Evolutionary conservation across 1,284 basidiomycete genomes (phyloP).

Genomic region (Naganishia sp.): DNA sequence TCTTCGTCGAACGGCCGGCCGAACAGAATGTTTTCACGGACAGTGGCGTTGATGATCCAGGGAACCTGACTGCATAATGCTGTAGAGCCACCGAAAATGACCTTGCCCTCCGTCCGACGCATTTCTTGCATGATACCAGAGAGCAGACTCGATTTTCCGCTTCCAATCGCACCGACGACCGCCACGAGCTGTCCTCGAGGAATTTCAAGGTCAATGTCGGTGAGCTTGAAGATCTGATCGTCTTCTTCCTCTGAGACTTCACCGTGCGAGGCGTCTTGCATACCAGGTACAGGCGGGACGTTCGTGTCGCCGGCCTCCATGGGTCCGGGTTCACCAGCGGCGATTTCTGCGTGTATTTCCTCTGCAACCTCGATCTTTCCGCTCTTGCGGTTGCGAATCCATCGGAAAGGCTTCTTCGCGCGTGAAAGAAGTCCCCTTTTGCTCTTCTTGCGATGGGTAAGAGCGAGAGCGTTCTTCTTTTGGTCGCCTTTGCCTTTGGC

Average conservation of each 20-base stretch:
- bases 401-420: slow-evolving; percentile 31
- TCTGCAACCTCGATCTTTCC: slow-evolving; percentile 40
- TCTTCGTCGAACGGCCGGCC: slow-evolving; percentile 76
- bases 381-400: slow-evolving; percentile 40
- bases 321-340: slow-evolving; percentile 36
- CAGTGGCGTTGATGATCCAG: slow-evolving; percentile 75
- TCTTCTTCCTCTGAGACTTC: slow-evolving; percentile 37
- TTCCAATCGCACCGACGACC: slow-evolving; percentile 73
- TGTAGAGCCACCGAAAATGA: slow-evolving; percentile 66
- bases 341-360: slow-evolving; percentile 41
- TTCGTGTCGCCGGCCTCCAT: slow-evolving; percentile 37
- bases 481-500: slow-evolving; percentile 47
- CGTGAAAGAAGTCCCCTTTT: slow-evolving; percentile 6
- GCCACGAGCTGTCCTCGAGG: slow-evolving; percentile 73
- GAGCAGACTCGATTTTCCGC: slow-evolving; percentile 63
- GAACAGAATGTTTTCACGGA: slow-evolving; percentile 78
- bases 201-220: slow-evolving; percentile 65
- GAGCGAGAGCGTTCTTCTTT: slow-evolving; percentile 33
- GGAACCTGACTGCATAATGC: slow-evolving; percentile 75
- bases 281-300: slow-evolving; percentile 19
- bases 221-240: slow-evolving; percentile 62
- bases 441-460: slow-evolving; percentile 34
- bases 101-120: slow-evolving; percentile 64
- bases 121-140: slow-evolving; percentile 78
- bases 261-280: slow-evolving; percentile 9